Evolutionary conservation across 805 yeast species (phyloP), one percentile per base, ranked within the genome.

Genomic region (Wickerhamiella lipophila): DNA sequence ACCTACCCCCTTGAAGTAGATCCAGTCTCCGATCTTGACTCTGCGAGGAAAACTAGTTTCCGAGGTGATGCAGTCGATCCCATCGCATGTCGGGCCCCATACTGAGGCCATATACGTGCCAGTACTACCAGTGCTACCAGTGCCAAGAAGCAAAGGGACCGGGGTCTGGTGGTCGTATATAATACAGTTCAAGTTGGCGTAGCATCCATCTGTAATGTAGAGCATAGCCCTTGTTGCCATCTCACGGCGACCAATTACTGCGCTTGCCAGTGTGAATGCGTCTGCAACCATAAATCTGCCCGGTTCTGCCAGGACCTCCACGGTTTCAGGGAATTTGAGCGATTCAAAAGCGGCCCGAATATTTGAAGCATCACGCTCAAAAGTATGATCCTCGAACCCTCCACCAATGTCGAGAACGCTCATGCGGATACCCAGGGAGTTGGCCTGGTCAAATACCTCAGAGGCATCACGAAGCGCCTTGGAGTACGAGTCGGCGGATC

Each of bases 71-170:
- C 94, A 82, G 64, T 89, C 98, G 54, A 89, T 71, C 2, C 96
- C 96, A 66, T 89, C 98, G 68, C 98, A 89, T 16, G 97, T 89
- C 41, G 97, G 98, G 5, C 98, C 98, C 98, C 98, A 89, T 52
- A 92, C 73, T 3, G 95, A 83, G 51, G 60, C 56, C 22, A 49
- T 54, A 46, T 49, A 46, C 42, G 52, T 40, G 45, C 42, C 50
- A 23, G 27, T 49, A 25, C 47, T 47, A n/a, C 49, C 47, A n/a
- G 26, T 30, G 9, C 52, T 70, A 6, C 19, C 38, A n/a, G 15
- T 15, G 27, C 45, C 44, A 52, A 88, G 70, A 5, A 84, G 82
- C 54, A 68, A 70, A 9, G 95, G 83, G 35, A 64, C 61, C 23
- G 95, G 95, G 42, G 68, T 70, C 66, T 86, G 96, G 64, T 89